Evolutionary conservation across 2,329 filamentous ascomycete genomes (phyloP), one percentile per base, ranked within the genome.

Genomic region (Cylindrodendrum hubeiense): DNA sequence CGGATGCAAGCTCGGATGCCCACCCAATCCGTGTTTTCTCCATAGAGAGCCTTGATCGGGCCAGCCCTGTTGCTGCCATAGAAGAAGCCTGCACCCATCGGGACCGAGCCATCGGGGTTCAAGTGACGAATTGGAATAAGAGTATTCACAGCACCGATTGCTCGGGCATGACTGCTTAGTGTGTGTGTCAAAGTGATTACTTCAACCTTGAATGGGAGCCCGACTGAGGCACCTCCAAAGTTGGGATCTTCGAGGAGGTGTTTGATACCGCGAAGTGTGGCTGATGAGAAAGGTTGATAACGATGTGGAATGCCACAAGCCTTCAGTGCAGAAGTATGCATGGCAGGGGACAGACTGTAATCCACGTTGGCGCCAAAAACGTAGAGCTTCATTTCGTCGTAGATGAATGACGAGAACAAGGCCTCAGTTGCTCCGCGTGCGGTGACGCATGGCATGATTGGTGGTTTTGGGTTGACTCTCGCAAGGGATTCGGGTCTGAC

Each of bases 1-100:
- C 90, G 86, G 44, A 95, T 87, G 74, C 91, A 94, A 3, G 90
- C 91, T 57, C 90, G 84, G 44, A 95, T 92, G 5, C 92, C 92
- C 34, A 94, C 91, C 90, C 92, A 95, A 76, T 95, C 92, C 0
- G 92, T 94, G 65, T 95, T 95, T 63, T 94, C 91, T 1, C 92
- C 93, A 67, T 93, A 93, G 0, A 94, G 82, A 0, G 90, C 91
- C 66, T 87, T 86, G 7, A 93, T 87, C 0, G 89, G 87, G 0
- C 92, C 91, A 1, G 89, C 85, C 46, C 88, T 85, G 67, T 90
- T 90, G 30, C 78, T 68, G 64, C 87, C 84, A n/a, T 81, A 79
- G 64, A 84, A 83, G 19, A 85, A 78, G 9, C 88, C 78, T 1
- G 84, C 84, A 5, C 87, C 87, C 30, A 85, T 82, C 1, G 89